These are phyloP conservation scores for Lunasporangiospora selenospora DNA, from an alignment of 192 early-diverging fungal genomes.

Conservation along the genomic window DNA sequence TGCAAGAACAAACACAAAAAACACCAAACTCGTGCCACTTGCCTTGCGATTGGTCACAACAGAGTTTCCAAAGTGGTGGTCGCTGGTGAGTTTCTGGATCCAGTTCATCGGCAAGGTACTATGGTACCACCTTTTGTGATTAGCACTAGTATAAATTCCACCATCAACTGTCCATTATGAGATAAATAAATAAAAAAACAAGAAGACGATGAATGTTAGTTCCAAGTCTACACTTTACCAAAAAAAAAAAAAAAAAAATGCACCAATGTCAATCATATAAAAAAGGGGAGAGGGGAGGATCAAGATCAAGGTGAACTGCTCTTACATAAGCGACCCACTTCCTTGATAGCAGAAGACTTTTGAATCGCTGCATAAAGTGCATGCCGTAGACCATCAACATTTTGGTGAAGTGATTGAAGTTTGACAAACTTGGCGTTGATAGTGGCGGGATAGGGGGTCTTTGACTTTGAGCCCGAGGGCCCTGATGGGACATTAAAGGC, in stretches of 20 bases:
- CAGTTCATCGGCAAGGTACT: slow-evolving; percentile 47
- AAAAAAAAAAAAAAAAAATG: background rate
- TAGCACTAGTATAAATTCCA: slow-evolving; percentile 43
- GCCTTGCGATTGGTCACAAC: slow-evolving; percentile 46
- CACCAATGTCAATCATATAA: background rate
- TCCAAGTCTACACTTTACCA: too few species aligned
- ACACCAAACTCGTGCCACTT: background rate
- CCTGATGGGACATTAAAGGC: background rate
- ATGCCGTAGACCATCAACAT: slow-evolving; percentile 21
- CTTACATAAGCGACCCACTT: slow-evolving; percentile 24
- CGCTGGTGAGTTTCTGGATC: slow-evolving; percentile 47
- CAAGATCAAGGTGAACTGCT: too few species aligned
- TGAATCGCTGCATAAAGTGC: slow-evolving; percentile 23
- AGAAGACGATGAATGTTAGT: background rate
- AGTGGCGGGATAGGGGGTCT: slow-evolving; percentile 16
- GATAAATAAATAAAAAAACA: background rate
- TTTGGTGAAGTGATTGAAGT: slow-evolving; percentile 22
- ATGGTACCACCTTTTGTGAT: slow-evolving; percentile 41
- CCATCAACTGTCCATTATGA: slow-evolving; percentile 14
- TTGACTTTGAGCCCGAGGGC: background rate
- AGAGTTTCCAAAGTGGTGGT: slow-evolving; percentile 54
- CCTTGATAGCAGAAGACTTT: slow-evolving; percentile 17
- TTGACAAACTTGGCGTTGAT: slow-evolving; percentile 39
- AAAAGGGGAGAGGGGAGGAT: too few species aligned
- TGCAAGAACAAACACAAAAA: too few species aligned